phyloP scores from a whole-genome alignment of 2,329 filamentous ascomycete genomes.

The Metarhizium robertsii region DNA sequence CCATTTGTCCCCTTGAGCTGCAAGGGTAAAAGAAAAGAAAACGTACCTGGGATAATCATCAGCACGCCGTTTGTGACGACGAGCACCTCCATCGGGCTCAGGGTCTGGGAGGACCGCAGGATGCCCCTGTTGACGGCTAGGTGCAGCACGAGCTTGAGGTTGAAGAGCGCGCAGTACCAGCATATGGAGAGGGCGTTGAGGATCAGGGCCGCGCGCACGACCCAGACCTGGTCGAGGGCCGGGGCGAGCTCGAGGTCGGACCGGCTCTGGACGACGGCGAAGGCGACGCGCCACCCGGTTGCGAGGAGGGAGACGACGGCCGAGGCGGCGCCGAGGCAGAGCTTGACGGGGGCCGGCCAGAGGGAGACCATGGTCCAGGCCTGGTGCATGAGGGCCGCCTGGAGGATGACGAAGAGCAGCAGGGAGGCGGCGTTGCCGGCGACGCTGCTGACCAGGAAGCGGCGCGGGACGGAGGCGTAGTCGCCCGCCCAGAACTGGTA shows the following conservation, averaged over 20 bases:
- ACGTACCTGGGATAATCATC: slow-evolving; percentile 45
- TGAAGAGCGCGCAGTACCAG: slow-evolving; percentile 49
- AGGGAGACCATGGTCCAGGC: slow-evolving; percentile 42
- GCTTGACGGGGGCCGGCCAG: slow-evolving; percentile 31
- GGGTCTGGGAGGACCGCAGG: slow-evolving; percentile 29
- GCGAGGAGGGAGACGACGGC: slow-evolving; percentile 23
- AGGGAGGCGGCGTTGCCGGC: slow-evolving; percentile 32
- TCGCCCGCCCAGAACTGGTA: slow-evolving; percentile 52
- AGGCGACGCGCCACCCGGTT: slow-evolving; percentile 22
- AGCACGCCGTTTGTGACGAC: slow-evolving; percentile 46
- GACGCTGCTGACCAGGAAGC: slow-evolving; percentile 27
- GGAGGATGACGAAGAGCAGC: slow-evolving; percentile 34
- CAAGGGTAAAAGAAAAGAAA: background rate
- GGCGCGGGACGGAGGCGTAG: slow-evolving; percentile 33
- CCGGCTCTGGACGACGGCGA: slow-evolving; percentile 26
- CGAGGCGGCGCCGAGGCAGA: slow-evolving; percentile 21
- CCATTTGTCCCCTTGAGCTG: background rate
- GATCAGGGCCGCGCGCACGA: slow-evolving; percentile 28
- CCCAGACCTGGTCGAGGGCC: slow-evolving; percentile 22
- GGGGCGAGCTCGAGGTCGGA: slow-evolving; percentile 16
- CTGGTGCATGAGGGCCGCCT: slow-evolving; percentile 40
- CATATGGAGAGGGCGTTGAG: slow-evolving; percentile 32
- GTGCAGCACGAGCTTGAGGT: slow-evolving; percentile 39
- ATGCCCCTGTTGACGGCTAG: slow-evolving; percentile 37
- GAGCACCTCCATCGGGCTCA: slow-evolving; percentile 45